These are phyloP conservation scores for Coprinellus micaceus DNA, from an alignment of 768 basidiomycete genomes.

Conservation along the genomic window DNA sequence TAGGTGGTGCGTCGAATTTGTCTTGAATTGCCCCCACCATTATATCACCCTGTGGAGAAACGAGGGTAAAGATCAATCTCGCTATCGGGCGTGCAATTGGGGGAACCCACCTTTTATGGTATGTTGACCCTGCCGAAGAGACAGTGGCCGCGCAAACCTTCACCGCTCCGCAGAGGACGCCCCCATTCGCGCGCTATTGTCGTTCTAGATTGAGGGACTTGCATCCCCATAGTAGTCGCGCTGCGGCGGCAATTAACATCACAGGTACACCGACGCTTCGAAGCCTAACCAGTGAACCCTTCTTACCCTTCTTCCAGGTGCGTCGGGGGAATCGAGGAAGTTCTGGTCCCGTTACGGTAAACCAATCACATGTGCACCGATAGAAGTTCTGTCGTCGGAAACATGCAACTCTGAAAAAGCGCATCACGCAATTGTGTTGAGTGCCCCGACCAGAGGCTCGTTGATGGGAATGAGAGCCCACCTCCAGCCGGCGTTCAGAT, in stretches of 20 bases:
- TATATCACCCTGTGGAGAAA: slow-evolving; percentile 8
- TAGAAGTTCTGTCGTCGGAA: slow-evolving; percentile 7
- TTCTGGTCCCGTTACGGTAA: too few species aligned
- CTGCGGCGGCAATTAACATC: slow-evolving; percentile 10
- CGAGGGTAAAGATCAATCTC: neutral
- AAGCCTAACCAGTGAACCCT: neutral
- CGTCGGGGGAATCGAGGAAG: slow-evolving; percentile 4
- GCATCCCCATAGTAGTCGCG: neutral
- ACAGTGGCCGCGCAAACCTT: too few species aligned
- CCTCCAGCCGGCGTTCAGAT: slow-evolving; percentile 9
- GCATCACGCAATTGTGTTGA: neutral
- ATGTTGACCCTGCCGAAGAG: neutral
- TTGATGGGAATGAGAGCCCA: slow-evolving; percentile 7
- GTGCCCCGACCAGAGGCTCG: neutral
- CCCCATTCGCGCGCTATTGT: neutral
- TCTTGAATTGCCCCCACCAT: neutral
- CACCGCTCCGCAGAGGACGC: too few species aligned
- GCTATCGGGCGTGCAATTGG: neutral
- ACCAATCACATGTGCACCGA: slow-evolving; percentile 5
- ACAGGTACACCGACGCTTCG: slow-evolving; percentile 7
- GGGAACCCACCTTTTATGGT: slow-evolving; percentile 10
- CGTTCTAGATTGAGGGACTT: neutral
- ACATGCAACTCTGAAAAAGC: neutral
- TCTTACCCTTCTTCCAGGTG: neutral
- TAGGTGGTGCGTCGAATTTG: neutral